Evolutionary conservation across 169 alveolate genomes (phyloP), one percentile per base, ranked within the genome.

Genomic region (Plasmodium knowlesi): DNA sequence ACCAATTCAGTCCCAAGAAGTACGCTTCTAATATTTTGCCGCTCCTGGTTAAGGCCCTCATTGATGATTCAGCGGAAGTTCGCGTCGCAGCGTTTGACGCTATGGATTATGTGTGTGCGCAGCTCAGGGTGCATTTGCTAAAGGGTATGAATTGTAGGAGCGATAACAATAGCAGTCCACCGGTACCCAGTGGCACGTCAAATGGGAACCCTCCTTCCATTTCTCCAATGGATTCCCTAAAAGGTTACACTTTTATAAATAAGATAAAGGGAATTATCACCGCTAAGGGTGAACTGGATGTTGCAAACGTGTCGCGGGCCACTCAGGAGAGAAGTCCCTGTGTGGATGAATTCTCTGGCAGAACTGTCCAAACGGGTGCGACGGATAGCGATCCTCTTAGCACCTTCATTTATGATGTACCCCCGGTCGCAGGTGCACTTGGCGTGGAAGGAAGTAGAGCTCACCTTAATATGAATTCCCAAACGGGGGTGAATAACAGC

Each of bases 21-120:
- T 93, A 89, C 79, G 96, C 93, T 5, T 83, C 78, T 16, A 76
- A 57, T 30, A 72, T 96, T 39, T 79, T 96, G 78, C 97, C 97
- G 3, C 67, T 96, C 76, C 82, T 95, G n/a, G 83, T 93, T 86
- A 94, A 34, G 83, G 84, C 85, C 32, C 95, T 96, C 34, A 93
- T 95, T 30, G 97, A 96, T 85, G 78, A 85, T 39, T 86, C 94
- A 39, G 19, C 14, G 57, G 88, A 94, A 53, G 92, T 96, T 4
- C 39, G 97, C 1, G 10, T 54, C 8, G 83, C 80, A 81, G 92
- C 96, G 0, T 88, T 96, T 82, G 97, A 96, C n/a, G 73, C 96
- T 3, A 73, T 94, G 14, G 92, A 94, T 25, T 54, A 78, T 43
- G 84, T 96, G 2, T 82, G 95, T 34, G 93, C 39, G 54, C 41